A percentile compares a stretch with the other conserved stretches of the same genome.
Evolutionary conservation across 78 protist species (phyloP).

Genomic region (Dictyostelium firmibasis): DNA sequence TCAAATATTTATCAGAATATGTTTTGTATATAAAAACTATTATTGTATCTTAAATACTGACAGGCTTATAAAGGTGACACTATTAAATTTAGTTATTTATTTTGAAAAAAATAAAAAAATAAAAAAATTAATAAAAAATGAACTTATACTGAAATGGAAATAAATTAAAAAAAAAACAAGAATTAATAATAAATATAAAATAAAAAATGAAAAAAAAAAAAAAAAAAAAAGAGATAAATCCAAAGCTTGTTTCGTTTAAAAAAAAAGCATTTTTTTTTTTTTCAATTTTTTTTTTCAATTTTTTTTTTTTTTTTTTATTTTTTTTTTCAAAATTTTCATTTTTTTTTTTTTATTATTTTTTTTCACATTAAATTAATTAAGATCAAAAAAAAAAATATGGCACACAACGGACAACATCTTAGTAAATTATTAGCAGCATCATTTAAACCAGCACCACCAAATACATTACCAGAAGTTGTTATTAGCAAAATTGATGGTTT

Average conservation of each 20-base stretch:
- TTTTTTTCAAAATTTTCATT: no score
- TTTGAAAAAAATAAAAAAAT: no score
- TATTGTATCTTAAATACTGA: no score
- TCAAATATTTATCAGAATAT: neutral
- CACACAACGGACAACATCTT: conserved; percentile 37
- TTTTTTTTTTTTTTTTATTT: neutral
- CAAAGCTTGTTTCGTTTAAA: no score
- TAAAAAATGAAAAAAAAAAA: neutral
- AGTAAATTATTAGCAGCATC: conserved; percentile 61
- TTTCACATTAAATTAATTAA: neutral
- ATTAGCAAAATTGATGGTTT: conserved; percentile 86
- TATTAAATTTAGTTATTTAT: no score
- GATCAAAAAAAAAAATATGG: neutral
- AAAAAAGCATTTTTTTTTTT: neutral
- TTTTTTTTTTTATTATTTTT: neutral
- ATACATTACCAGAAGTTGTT: conserved; percentile 81
- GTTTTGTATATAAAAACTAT: neutral
- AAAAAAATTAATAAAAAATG: no score
- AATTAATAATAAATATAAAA: no score
- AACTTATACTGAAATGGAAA: no score
- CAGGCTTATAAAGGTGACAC: no score
- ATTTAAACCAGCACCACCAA: conserved; percentile 72
- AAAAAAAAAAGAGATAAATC: neutral
- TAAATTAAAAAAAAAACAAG: no score
- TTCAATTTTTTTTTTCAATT: neutral